Base-by-base conservation (phyloP, 805 yeast species). In the Barnettozyma botsteinii region DNA sequence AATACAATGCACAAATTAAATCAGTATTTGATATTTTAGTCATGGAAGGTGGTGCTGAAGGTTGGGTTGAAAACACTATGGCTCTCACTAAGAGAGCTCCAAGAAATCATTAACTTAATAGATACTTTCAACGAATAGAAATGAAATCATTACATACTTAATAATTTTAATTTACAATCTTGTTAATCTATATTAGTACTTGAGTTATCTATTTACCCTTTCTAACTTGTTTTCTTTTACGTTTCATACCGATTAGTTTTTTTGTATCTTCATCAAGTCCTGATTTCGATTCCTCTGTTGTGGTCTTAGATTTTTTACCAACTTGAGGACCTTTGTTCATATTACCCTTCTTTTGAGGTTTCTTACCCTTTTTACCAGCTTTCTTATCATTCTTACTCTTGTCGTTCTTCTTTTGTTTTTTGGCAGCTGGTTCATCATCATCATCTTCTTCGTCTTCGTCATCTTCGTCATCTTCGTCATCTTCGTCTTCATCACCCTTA, bases 1-100 rank as follows among this genome's bases (percentile, higher is more conserved):
- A 52, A 10, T 49, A 60, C 10, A 66, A 44, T 9, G 27, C 43
- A 2, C 32, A 40, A 33, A 42, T 61, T 3, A 57, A 54, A 61
- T 50, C 66, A 61, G 43, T 82, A 1, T 71, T 74, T 48, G 85
- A 84, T 36, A 69, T 85, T 1, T 55, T 91, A 15, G 72, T 75
- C 5, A 66, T 75, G 51, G 94, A 86, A 56, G 96, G 96, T 10
- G 96, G 96, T 12, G 89, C 93, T 1, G 86, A 81, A 43, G 85
- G 89, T 1, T 89, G 96, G 95, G 82, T 86, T 5, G 89, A 82
- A 51, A 80, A 82, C 50, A 73, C 88, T 3, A 75, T 85, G 78
- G 70, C 76, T 1, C 65, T 88, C 53, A 77, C 79, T 73, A 75
- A 77, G 48, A 74, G 74, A 48, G 70, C 77, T 9, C 94, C 95